Evolutionary conservation across 106 monocot genomes (phyloP).

Genomic region (Allium cepa): DNA sequence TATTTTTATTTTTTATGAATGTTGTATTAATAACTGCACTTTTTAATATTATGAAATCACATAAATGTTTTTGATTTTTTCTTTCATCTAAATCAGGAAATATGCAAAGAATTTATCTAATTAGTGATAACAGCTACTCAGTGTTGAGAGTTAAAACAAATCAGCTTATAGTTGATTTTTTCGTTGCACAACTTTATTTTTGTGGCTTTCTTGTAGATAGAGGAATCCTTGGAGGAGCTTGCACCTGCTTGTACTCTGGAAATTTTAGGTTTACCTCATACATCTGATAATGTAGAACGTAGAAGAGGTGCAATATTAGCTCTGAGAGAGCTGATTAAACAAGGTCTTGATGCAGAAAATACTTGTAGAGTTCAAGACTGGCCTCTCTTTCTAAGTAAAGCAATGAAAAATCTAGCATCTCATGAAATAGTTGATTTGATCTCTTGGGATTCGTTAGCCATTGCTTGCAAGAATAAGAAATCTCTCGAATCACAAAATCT

Average conservation of each 20-base stretch:
- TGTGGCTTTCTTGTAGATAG: conserved; percentile 51
- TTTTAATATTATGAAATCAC: no score
- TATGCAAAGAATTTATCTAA: no score
- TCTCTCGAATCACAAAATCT: conserved; percentile 85
- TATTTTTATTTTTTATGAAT: no score
- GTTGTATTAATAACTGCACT: no score
- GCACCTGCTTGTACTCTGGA: conserved; percentile 95
- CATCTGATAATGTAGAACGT: conserved; percentile 64
- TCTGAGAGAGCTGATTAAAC: conserved; percentile 79
- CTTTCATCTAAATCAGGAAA: no score
- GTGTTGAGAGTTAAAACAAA: no score
- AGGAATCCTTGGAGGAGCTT: conserved; percentile 94
- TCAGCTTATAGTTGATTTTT: not conserved
- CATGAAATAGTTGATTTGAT: conserved; percentile 82
- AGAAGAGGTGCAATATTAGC: conserved; percentile 76
- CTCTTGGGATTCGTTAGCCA: conserved; percentile 73
- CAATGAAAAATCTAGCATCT: conserved; percentile 65
- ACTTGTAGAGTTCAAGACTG: conserved; percentile 90
- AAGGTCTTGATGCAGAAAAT: conserved; percentile 86
- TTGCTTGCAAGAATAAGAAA: conserved; percentile 78
- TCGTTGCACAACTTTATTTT: conserved; percentile 4
- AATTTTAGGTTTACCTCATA: conserved; percentile 53
- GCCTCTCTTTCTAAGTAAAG: conserved; percentile 67
- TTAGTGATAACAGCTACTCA: no score
- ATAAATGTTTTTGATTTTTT: no score